A percentile compares a stretch with the other conserved stretches of the same genome.
Evolutionary conservation across 371 early-diverging fungal genomes (phyloP).

Genomic region (Lichtheimia corymbifera): DNA sequence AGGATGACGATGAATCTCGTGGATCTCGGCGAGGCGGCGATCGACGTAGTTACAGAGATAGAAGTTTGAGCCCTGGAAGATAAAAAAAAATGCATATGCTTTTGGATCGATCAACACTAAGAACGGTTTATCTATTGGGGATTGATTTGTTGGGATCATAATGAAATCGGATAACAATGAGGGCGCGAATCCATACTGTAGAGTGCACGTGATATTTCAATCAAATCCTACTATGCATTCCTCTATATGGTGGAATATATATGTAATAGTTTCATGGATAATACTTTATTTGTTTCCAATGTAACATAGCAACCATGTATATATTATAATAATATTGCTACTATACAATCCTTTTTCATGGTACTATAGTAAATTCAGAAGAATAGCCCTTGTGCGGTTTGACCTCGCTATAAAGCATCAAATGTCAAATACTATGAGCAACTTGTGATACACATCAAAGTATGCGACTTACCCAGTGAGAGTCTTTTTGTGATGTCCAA

Average conservation of each 20-base stretch:
- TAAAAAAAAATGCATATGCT: conserved; percentile 4
- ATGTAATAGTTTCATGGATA: no score
- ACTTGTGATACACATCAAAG: neutral
- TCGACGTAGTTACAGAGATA: conserved; percentile 15
- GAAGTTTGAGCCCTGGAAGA: conserved; percentile 22
- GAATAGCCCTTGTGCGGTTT: conserved; percentile 16
- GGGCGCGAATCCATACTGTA: no score
- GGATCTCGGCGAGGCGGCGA: conserved; percentile 12
- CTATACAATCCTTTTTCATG: no score
- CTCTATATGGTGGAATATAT: no score
- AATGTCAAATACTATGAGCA: neutral
- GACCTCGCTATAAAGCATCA: conserved; percentile 3
- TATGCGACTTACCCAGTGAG: conserved; percentile 28
- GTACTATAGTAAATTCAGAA: conserved; percentile 8
- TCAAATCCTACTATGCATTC: no score
- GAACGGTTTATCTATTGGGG: no score
- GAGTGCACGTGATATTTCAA: no score
- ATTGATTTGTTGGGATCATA: no score
- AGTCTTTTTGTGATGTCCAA: conserved; percentile 29
- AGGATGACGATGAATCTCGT: conserved; percentile 20
- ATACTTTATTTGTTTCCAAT: no score
- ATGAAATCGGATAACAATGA: no score
- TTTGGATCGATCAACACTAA: neutral
- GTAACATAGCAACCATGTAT: no score
- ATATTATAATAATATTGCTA: no score